Conservation (phyloP, 2,329 filamentous ascomycete species). For the Huntiella savannae region DNA sequence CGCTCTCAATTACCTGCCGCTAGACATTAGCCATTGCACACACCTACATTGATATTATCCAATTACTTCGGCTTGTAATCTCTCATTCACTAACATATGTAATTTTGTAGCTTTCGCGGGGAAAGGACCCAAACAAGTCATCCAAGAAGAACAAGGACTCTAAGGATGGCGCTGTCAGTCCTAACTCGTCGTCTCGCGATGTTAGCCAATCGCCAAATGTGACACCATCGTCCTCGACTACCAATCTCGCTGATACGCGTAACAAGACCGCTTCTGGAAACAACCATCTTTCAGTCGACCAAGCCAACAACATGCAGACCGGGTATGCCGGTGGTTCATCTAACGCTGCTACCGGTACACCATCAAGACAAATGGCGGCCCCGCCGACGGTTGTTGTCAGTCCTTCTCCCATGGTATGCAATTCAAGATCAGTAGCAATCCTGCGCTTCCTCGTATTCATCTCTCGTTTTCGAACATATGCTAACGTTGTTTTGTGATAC, state of each 20-base stretch:
- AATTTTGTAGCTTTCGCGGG: slow-evolving; percentile 59
- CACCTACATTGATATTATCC: too few species aligned
- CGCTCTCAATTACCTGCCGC: too few species aligned
- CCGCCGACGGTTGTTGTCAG: slow-evolving; percentile 87
- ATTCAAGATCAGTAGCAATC: slow-evolving; percentile 11
- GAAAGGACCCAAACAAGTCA: slow-evolving; percentile 73
- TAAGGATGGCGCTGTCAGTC: slow-evolving; percentile 64
- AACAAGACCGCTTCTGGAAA: slow-evolving; percentile 42
- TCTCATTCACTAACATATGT: too few species aligned
- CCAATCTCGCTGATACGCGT: slow-evolving; percentile 65
- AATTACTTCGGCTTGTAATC: too few species aligned
- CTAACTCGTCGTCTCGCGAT: slow-evolving; percentile 41
- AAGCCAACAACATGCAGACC: slow-evolving; percentile 15
- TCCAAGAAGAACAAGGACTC: slow-evolving; percentile 55
- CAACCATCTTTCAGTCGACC: slow-evolving; percentile 15
- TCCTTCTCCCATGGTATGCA: slow-evolving; percentile 71
- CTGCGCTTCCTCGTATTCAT: not conserved
- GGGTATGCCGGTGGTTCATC: slow-evolving; percentile 21
- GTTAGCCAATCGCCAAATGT: slow-evolving; percentile 40
- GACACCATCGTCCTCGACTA: slow-evolving; percentile 79
- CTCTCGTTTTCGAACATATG: slow-evolving; percentile 10
- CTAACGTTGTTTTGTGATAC: not conserved
- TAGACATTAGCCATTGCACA: too few species aligned
- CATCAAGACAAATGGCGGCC: slow-evolving; percentile 42
- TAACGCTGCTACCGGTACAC: slow-evolving; percentile 32